Conservation (phyloP, 352 stramenopile genomes). For the Thalassiosira livingstoniorum region DNA sequence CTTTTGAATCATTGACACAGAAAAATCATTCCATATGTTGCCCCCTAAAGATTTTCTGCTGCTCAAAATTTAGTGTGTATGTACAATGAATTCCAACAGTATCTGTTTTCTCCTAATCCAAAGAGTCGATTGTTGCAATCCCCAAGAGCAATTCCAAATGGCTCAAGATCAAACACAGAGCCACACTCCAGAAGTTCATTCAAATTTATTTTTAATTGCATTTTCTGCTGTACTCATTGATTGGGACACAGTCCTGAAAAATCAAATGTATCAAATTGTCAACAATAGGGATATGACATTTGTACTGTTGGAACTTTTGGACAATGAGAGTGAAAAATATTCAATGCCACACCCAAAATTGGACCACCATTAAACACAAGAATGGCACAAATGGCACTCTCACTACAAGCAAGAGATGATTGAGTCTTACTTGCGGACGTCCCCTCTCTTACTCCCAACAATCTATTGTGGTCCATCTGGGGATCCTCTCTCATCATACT, state of each 20-base stretch:
- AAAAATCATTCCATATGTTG: too few species aligned
- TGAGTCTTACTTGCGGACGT: background rate
- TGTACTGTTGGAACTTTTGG: background rate
- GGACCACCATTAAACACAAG: background rate
- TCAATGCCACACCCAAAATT: background rate
- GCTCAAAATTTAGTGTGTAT: too few species aligned
- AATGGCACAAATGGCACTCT: background rate
- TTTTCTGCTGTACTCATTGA: background rate
- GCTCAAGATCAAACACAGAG: too few species aligned
- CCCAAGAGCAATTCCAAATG: too few species aligned
- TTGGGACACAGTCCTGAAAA: background rate
- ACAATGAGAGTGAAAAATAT: background rate
- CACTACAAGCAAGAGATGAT: background rate
- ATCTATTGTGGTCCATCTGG: background rate
- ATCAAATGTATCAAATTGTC: background rate
- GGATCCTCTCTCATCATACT: background rate
- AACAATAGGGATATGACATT: constrained; percentile 8
- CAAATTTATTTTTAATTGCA: too few species aligned
- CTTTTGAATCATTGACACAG: too few species aligned
- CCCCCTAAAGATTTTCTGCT: too few species aligned
- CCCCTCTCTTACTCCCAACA: background rate
- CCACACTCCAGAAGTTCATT: too few species aligned
- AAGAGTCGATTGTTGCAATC: too few species aligned
- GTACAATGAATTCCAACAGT: too few species aligned
- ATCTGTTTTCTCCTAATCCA: too few species aligned